Evolutionary conservation across 768 basidiomycete genomes (phyloP).

Genomic region (Lactifluus volemus): DNA sequence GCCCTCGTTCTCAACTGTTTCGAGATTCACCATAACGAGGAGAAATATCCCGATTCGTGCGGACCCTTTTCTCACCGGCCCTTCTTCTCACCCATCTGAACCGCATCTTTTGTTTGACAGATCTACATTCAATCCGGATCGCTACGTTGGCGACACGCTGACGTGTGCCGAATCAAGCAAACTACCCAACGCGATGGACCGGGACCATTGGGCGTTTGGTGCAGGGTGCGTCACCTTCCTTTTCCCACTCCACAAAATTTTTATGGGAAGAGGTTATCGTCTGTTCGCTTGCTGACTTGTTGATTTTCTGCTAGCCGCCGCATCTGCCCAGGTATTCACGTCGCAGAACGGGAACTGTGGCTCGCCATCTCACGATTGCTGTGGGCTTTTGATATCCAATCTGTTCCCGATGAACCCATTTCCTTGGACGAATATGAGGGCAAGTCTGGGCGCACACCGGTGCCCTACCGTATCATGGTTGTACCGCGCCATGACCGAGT

Average conservation of each 20-base stretch:
- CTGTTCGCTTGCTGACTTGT: not conserved
- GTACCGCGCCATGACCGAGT: no score
- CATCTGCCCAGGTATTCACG: no score
- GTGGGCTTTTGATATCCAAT: slow-evolving; percentile 39
- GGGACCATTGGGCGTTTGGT: slow-evolving; percentile 28
- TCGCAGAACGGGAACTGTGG: slow-evolving; percentile 23
- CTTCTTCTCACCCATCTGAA: slow-evolving; percentile 4
- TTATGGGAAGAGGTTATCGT: not conserved
- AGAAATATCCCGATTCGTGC: slow-evolving; percentile 34
- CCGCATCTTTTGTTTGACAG: slow-evolving; percentile 5
- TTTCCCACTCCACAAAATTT: not conserved
- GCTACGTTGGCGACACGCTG: slow-evolving; percentile 24
- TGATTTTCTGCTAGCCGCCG: no score
- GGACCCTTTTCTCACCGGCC: not conserved
- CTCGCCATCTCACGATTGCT: slow-evolving; percentile 38
- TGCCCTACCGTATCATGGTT: slow-evolving; percentile 31
- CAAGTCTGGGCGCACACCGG: slow-evolving; percentile 36
- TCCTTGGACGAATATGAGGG: slow-evolving; percentile 41
- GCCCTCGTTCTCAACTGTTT: slow-evolving; percentile 24
- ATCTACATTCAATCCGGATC: slow-evolving; percentile 24
- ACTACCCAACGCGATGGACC: not conserved
- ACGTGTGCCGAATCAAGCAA: slow-evolving; percentile 37
- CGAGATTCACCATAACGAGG: slow-evolving; percentile 24
- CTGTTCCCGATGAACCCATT: slow-evolving; percentile 35
- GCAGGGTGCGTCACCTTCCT: slow-evolving; percentile 31